Evolutionary conservation across 192 early-diverging fungal species (phyloP), one percentile per base, ranked within the genome.

Genomic region (Neocallimastix lanati): DNA sequence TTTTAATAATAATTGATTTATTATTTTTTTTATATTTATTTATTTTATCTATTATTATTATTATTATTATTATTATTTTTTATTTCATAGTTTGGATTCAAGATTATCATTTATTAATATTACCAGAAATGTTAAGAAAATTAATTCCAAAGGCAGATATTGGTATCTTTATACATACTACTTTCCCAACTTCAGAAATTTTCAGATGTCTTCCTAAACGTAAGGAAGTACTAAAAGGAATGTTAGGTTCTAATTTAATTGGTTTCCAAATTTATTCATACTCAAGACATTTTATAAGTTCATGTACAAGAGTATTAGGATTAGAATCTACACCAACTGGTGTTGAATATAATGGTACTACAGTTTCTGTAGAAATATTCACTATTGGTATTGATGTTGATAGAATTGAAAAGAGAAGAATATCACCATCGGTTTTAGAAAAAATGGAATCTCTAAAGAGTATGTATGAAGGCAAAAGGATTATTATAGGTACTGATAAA

Each of bases 401-500:
- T 9, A 67, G 25, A 67, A 67, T 67, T 67, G 50, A 67, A 67
- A 67, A 67, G 11, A 67, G 40, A 50, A 89, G 93, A 78, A 89
- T 91, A 28, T 82, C 82, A 33, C 86, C 90, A 16, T 85, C 82
- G 6, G 96, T 99, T 0, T 50, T 83, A 35, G 86, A 91, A 38
- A 96, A 97, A 88, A 92, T 94, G 82, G 87, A 90, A 35, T 84
- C 87, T 13, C 92, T 99, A 29, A 86, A 86, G 28, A 93, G 94
- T 84, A 88, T 95, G 78, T 98, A 96, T 84, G 85, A 88, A 76
- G 93, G 87, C 35, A 98, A 98, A 84, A 90, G 89, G 78, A 96
- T 99, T 80, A 96, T 99, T 85, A 92, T 98, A 78, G 95, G 96
- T n/a, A 89, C 95, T 27, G 98, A 99, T 85, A 96, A 94, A 82